A percentile compares a stretch with the other conserved stretches of the same genome.
Evolutionary conservation across 768 basidiomycete species (phyloP).

Genomic region (Boletus bicolor): DNA sequence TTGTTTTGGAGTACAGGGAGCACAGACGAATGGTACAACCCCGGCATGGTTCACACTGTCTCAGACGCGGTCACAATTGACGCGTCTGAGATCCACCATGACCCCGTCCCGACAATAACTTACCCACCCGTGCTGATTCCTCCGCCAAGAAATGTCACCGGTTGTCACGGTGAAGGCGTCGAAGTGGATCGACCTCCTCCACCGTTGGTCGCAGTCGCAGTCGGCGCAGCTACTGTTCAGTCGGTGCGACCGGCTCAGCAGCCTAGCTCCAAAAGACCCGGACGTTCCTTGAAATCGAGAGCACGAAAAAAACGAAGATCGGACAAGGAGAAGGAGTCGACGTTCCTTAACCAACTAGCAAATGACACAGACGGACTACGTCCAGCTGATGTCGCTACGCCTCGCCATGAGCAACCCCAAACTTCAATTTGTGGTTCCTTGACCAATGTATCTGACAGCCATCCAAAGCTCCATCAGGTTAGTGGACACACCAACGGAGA

Average conservation of each 20-base stretch:
- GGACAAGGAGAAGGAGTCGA: conserved; percentile 4
- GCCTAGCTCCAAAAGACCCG: background rate
- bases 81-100: background rate
- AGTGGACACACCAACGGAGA: background rate
- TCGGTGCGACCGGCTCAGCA: background rate
- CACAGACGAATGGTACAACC: conserved; percentile 28
- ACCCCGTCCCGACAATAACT: background rate
- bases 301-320: conserved; percentile 17
- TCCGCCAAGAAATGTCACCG: background rate
- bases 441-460: background rate
- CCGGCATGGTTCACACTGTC: conserved; percentile 11
- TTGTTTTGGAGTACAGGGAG: conserved; percentile 5
- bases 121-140: background rate
- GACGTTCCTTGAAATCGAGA: conserved; percentile 1
- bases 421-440: background rate
- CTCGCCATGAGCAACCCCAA: conserved; percentile 4
- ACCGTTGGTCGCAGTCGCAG: background rate
- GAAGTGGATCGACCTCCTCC: background rate
- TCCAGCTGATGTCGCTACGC: background rate
- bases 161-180: background rate
- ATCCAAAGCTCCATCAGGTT: background rate
- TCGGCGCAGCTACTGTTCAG: background rate
- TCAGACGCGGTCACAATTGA: conserved; percentile 10
- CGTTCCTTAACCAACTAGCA: background rate
- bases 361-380: background rate